Conservation (phyloP, 768 basidiomycete genomes). For the Fibroporia radiculosa region DNA sequence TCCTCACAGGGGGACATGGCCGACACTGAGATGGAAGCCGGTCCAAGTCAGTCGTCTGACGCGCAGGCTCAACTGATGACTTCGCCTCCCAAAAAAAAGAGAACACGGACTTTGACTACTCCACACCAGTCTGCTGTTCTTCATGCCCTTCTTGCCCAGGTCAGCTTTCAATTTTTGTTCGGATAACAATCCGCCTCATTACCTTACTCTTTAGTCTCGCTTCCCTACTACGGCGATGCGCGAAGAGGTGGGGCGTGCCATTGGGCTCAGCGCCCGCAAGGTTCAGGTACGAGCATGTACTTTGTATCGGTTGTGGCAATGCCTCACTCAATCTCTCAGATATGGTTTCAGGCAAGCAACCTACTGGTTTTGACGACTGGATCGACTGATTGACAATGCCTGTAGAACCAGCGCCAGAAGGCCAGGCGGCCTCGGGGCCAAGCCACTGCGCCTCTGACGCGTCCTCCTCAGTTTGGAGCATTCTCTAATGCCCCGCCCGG, state of each 20-base stretch:
- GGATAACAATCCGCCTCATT: background rate
- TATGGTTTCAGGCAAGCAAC: slow-evolving; percentile 76
- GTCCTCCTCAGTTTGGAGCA: slow-evolving; percentile 55
- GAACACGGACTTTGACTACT: slow-evolving; percentile 78
- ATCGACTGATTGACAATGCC: background rate
- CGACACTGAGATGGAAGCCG: slow-evolving; percentile 50
- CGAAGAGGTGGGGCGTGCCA: slow-evolving; percentile 80
- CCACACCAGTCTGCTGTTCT: slow-evolving; percentile 86
- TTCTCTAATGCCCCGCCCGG: slow-evolving; percentile 39
- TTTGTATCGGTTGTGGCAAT: slow-evolving; percentile 1
- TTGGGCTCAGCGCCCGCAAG: slow-evolving; percentile 85
- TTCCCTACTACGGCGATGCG: slow-evolving; percentile 85
- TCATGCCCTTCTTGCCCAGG: slow-evolving; percentile 81
- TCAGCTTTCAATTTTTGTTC: slow-evolving; percentile 22
- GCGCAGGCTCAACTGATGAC: slow-evolving; percentile 20
- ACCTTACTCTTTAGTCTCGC: slow-evolving; percentile 48
- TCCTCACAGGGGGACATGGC: slow-evolving; percentile 35
- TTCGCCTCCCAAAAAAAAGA: slow-evolving; percentile 61
- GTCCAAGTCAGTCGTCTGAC: slow-evolving; percentile 34
- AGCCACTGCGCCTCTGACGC: slow-evolving; percentile 33
- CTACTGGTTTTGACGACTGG: background rate
- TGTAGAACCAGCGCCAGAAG: slow-evolving; percentile 82
- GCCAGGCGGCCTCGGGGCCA: slow-evolving; percentile 68
- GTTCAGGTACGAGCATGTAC: slow-evolving; percentile 59
- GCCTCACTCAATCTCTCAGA: slow-evolving; percentile 43